Evolutionary conservation across 495 filamentous ascomycete genomes (phyloP), one percentile per base, ranked within the genome.

Genomic region (Penicillium verhagenii): DNA sequence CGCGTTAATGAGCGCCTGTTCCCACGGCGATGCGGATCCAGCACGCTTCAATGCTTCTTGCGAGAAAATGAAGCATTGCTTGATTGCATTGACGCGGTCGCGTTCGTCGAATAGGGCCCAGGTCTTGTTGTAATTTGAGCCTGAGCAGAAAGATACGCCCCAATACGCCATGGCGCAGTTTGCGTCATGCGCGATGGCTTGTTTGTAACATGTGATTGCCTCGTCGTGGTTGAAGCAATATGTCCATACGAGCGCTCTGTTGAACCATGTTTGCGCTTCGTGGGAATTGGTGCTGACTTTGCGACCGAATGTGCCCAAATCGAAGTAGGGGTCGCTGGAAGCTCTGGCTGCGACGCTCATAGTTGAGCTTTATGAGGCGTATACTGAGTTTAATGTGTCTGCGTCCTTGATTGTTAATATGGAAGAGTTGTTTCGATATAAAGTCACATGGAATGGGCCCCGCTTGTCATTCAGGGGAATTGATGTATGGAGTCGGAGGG

Each of bases 71-170:
- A 78, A 70, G 4, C 80, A 78, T 29, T 72, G 65, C 2, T 63
- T 64, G 19, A 85, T 69, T 0, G 70, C 81, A 0, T 47, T 47
- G 5, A 70, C 58, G 3, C 83, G 64, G 42, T 90, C 86, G 13
- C 69, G 53, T 8, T 72, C 67, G 50, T 88, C 87, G 53, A 88
- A 89, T 18, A 79, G 65, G 4, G 81, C 72, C 87, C 86, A 90
- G 0, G 86, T 83, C 63, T 89, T 90, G 59, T 90, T 89, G 68
- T 90, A 90, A 53, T 90, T 88, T 2, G 87, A 85, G 0, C 87
- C 87, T 0, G 86, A 63, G 2, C 80, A 65, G 58, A 82, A 88
- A 0, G 87, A 83, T 2, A 86, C 65, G 0, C 86, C 86, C 86
- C 86, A 90, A 51, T 86, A 80, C 10, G 82, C 85, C 69, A 89